These are phyloP conservation scores for Phalaenopsis aphrodite DNA, from an alignment of 106 monocot species.

Conservation along the genomic window DNA sequence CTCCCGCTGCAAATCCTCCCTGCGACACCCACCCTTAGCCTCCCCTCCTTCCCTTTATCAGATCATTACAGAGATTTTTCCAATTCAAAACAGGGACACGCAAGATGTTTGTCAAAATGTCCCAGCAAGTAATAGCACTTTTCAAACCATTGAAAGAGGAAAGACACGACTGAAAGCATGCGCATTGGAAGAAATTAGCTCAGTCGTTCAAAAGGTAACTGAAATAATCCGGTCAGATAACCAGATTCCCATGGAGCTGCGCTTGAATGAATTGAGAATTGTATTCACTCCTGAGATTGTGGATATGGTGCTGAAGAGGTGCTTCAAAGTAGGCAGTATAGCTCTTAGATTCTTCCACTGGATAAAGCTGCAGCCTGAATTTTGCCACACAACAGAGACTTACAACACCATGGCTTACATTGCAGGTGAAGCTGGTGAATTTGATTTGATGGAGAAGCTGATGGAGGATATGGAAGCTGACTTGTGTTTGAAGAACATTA, in stretches of 20 bases:
- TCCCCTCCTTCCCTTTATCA: conserved; percentile 19
- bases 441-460: conserved; percentile 57
- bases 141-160: neutral
- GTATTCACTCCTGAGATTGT: conserved; percentile 39
- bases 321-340: conserved; percentile 59
- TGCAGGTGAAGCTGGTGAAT: conserved; percentile 52
- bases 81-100: neutral
- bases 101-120: conserved; percentile 40
- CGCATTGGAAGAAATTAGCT: conserved; percentile 37
- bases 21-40: neutral
- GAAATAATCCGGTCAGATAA: conserved; percentile 34
- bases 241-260: conserved; percentile 25
- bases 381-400: conserved; percentile 41
- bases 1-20: conserved; percentile 1
- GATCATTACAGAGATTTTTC: conserved; percentile 14
- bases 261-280: conserved; percentile 29
- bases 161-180: neutral
- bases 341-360: conserved; percentile 66
- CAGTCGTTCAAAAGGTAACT: conserved; percentile 47
- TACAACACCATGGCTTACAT: conserved; percentile 82
- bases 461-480: conserved; percentile 50
- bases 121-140: conserved; percentile 10
- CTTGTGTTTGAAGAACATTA: conserved; percentile 36
- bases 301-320: conserved; percentile 68
- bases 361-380: conserved; percentile 41